Evolutionary conservation across 441 rosid species (phyloP).

Genomic region (Jatropha podagrica): DNA sequence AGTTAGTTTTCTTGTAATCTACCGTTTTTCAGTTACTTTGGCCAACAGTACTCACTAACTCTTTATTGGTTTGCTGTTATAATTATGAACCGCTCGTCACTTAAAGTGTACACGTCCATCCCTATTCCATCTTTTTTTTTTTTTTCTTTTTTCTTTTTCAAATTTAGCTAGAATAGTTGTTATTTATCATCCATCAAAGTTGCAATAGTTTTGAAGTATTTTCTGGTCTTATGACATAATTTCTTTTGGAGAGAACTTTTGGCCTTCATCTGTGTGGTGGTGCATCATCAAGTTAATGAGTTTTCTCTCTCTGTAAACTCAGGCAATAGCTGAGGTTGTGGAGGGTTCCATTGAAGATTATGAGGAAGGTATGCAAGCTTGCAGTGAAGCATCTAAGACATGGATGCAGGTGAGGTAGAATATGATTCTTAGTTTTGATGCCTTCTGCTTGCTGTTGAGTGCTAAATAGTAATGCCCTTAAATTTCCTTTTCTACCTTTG

Average conservation of each 20-base stretch:
- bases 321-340: conserved; percentile 80
- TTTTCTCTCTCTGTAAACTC: conserved; percentile 16
- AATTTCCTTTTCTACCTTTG: conserved; percentile 6
- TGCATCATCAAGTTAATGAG: not conserved
- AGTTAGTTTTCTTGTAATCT: no score
- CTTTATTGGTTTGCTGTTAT: no score
- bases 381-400: conserved; percentile 70
- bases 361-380: conserved; percentile 78
- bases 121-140: no score
- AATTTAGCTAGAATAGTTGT: no score
- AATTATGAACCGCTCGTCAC: no score
- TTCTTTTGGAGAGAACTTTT: not conserved
- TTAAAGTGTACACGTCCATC: no score
- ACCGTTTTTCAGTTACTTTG: no score
- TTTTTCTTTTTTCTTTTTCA: no score
- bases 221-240: no score
- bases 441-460: not conserved
- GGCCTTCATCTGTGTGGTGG: not conserved
- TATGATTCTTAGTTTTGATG: not conserved
- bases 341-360: conserved; percentile 86
- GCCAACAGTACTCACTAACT: no score
- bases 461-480: not conserved
- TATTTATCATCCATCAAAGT: no score
- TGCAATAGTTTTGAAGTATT: no score
- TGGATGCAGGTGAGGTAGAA: conserved; percentile 76